Conservation (phyloP, 208 protist species). For the Leishmania amazonensis region DNA sequence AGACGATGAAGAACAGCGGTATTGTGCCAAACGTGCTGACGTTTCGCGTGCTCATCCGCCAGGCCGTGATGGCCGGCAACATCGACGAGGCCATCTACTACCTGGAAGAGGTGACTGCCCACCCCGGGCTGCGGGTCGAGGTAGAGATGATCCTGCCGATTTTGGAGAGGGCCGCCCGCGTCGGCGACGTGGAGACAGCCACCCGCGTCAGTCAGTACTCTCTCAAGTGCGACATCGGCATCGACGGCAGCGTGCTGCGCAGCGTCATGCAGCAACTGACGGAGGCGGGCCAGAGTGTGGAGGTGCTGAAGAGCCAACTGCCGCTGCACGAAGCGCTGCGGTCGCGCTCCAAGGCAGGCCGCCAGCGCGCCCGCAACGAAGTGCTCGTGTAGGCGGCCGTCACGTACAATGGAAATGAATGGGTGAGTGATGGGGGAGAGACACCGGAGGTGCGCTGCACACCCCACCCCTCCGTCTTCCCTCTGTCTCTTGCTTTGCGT, state of each 20-base stretch:
- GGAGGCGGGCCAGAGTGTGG: constrained; percentile 72
- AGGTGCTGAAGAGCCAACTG: constrained; percentile 71
- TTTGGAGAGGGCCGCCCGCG: constrained; percentile 76
- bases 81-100: constrained; percentile 85
- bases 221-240: constrained; percentile 85
- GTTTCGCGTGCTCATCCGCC: constrained; percentile 83
- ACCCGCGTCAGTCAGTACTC: constrained; percentile 76
- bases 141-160: constrained; percentile 90
- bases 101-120: constrained; percentile 59
- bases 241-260: constrained; percentile 69
- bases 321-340: constrained; percentile 84
- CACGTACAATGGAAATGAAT: neutral
- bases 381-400: constrained; percentile 35
- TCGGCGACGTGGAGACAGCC: constrained; percentile 76
- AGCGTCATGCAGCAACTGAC: constrained; percentile 66
- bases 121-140: constrained; percentile 78
- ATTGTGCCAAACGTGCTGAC: constrained; percentile 74
- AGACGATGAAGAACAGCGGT: constrained; percentile 56
- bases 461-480: neutral
- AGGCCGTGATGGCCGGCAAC: constrained; percentile 66
- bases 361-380: constrained; percentile 67
- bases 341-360: constrained; percentile 71
- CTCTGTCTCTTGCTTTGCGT: neutral
- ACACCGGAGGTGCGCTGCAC: neutral
- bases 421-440: neutral